Conservation (phyloP, 2,329 filamentous ascomycete genomes). For the Sclerotiophoma versabilis region DNA sequence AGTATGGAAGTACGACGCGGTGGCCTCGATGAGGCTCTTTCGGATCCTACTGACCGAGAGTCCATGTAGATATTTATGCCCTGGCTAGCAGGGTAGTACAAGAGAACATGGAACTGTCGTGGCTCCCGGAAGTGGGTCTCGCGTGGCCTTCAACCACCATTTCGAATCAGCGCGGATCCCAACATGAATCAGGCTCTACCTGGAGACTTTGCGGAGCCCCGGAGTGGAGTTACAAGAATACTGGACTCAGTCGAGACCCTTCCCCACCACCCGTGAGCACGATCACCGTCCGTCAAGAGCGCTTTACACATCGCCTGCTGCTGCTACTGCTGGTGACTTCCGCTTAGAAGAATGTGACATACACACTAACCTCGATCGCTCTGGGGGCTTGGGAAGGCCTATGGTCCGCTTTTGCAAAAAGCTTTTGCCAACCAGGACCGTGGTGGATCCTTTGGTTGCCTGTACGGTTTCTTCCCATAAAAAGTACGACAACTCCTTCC, state of each 20-base stretch:
- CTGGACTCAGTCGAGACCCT: slow-evolving; percentile 1
- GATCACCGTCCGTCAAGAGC: background rate
- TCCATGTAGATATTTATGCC: background rate
- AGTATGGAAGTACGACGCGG: background rate
- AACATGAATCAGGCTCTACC: background rate
- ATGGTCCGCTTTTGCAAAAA: background rate
- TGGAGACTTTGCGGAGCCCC: slow-evolving; percentile 2
- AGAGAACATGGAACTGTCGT: background rate
- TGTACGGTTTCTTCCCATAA: background rate
- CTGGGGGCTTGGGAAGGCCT: background rate
- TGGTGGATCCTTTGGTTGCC: background rate
- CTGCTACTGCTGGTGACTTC: background rate
- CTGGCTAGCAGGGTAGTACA: background rate
- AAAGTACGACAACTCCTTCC: background rate
- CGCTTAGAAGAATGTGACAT: background rate
- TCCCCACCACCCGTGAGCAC: background rate
- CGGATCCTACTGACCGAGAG: background rate
- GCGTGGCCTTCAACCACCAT: slow-evolving; percentile 2
- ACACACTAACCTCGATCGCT: background rate
- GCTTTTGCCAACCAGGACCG: background rate
- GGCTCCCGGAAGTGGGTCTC: slow-evolving; percentile 1
- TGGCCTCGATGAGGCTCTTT: background rate
- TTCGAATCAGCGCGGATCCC: background rate
- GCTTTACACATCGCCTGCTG: background rate
- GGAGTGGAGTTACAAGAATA: background rate